Base-by-base conservation (phyloP, 176 grass and related monocot genomes). In the Elymus sibiricus region DNA sequence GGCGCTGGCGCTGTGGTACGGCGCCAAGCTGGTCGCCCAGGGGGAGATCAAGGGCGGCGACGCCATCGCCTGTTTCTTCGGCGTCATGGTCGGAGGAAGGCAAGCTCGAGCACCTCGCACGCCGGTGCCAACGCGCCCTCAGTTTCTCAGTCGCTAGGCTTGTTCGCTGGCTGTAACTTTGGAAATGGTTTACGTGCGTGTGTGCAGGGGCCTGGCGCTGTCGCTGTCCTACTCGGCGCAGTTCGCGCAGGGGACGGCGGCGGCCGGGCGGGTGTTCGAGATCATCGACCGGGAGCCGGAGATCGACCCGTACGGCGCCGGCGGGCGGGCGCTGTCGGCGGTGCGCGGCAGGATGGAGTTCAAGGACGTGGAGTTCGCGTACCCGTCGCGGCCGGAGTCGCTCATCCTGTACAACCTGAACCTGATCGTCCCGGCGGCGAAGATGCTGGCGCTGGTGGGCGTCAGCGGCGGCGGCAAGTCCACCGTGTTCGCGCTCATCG, bases 1-100 rank as follows among this genome's bases (percentile, higher is more conserved):
- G 88, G 90, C 93, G n/a, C 83, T 95, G 5, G 90, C 76, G 29
- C 62, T 92, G 10, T 95, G 93, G 93, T 90, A 88, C 24, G 93
- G 93, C 35, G 88, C 88, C 5, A 68, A 84, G 46, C 78, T 95
- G 4, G 90, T 95, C 6, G 90, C 85, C 64, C 10, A 46, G 6
- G 39, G 39, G 1, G 83, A 88, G 76, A 92, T 88, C 88, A 81
- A 39, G 44, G 88, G 93, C 16, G 90, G 90, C 68, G 90, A 88
- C 19, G 88, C 90, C 76, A 92, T 92, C 55, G 90, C 93, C 55
- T 92, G 93, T 83, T 90, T 95, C 83, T 92, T 92, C 74, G 88
- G 86, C 16, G 93, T 95, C 44, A 94, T 92, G 80, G 88, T 92
- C 32, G 93, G 93, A 25, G 88, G 93, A 67, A 87, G 87, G 87